A percentile compares a stretch with the other conserved stretches of the same genome.
Conservation (phyloP, 306 rosid species). For the Cicer judaicum region DNA sequence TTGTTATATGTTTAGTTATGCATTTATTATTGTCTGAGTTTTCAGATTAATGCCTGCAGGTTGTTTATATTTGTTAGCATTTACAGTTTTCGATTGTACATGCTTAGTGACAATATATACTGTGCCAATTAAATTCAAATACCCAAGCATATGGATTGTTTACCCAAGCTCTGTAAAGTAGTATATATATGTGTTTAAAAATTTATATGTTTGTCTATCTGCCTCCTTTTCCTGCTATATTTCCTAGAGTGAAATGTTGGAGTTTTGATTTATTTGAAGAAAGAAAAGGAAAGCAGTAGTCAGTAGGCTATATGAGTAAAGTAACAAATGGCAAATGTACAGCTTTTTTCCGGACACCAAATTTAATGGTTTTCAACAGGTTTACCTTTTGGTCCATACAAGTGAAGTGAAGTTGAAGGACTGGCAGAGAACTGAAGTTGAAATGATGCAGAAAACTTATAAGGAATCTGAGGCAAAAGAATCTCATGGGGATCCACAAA, state of each 20-base stretch:
- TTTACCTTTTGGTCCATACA: constrained; percentile 86
- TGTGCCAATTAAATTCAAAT: constrained; percentile 40
- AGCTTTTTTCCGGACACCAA: constrained; percentile 10
- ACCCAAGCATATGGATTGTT: constrained; percentile 19
- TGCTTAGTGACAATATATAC: not conserved
- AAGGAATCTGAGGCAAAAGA: constrained; percentile 58
- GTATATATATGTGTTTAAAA: constrained; percentile 12
- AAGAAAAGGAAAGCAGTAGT: constrained; percentile 11
- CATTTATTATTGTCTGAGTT: constrained; percentile 24
- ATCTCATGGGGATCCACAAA: constrained; percentile 52
- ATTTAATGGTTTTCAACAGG: constrained; percentile 59
- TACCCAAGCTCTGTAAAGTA: constrained; percentile 23
- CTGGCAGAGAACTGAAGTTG: constrained; percentile 55
- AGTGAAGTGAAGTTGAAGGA: constrained; percentile 67
- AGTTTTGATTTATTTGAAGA: constrained; percentile 27
- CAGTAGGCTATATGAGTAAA: constrained; percentile 22
- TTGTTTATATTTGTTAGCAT: constrained; percentile 33
- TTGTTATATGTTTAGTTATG: constrained; percentile 16
- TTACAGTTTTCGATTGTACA: constrained; percentile 15
- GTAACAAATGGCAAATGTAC: constrained; percentile 43
- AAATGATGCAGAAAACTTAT: constrained; percentile 47
- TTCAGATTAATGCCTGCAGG: constrained; percentile 13
- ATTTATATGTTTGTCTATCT: not conserved
- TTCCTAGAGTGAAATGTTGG: constrained; percentile 39
- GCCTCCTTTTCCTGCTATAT: not conserved